Evolutionary conservation across 805 yeast species (phyloP), one percentile per base, ranked within the genome.

Genomic region (Vanderwaltozyma verrucispora): DNA sequence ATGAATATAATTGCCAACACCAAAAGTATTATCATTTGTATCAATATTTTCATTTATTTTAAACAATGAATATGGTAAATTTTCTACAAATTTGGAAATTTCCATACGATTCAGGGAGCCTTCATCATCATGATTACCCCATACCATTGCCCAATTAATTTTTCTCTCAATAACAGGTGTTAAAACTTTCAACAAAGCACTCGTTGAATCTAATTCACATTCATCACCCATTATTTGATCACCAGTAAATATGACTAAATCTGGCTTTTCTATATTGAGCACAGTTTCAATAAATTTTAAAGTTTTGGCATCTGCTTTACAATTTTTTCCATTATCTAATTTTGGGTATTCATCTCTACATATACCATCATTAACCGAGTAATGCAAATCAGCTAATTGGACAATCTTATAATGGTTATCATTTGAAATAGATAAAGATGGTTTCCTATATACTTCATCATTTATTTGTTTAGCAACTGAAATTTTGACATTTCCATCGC

Each of bases 51-150:
- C 86, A 0, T 95, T 89, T 1, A 69, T 45, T 18, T 56, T 51
- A 0, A 86, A 70, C 12, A 80, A 41, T 1, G 84, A 80, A 54
- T 68, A 82, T 0, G 97, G 98, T 35, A 89, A 61, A 1, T 60
- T 48, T 8, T 64, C 45, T 3, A 75, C 66, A 6, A 82, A 51
- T 3, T 65, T 51, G 75, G 87, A 80, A 30, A 86, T 51, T 45
- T 77, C 74, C 38, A 60, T 54, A 28, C 95, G 69, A 13, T 65
- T 43, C 40, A 86, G 48, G 4, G 78, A 70, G 1, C 95, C 89
- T 60, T 88, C 94, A 51, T 81, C 92, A 56, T 92, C 98, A 56
- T 92, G 98, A 56, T 92, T 92, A 1, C 98, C 98, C 65, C 89
- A 69, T 8, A 79, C 76, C 46, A 82, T 68, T 0, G 96, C 89